Evolutionary conservation across 306 rosid genomes (phyloP).

Genomic region (Prunus mira): DNA sequence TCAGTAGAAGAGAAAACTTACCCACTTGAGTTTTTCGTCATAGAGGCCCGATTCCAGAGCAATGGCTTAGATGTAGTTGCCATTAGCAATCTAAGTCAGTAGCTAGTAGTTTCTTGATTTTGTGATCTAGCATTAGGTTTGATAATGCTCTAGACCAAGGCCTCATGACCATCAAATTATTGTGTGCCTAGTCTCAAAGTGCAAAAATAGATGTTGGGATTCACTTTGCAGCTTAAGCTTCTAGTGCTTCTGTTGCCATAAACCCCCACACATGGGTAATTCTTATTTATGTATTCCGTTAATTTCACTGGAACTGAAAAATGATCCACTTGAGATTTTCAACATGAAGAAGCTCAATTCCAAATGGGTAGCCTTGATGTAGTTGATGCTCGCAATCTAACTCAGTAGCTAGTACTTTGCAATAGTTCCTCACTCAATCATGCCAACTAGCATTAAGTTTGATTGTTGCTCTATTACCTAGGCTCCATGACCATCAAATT

Average conservation of each 20-base stretch:
- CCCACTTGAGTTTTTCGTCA: background rate
- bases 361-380: background rate
- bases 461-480: constrained; percentile 38
- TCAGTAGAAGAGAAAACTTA: background rate
- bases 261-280: constrained; percentile 45
- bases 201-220: constrained; percentile 51
- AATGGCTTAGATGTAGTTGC: background rate
- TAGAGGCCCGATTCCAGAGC: background rate
- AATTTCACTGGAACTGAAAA: background rate
- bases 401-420: background rate
- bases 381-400: background rate
- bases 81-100: background rate
- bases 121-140: constrained; percentile 1
- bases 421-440: background rate
- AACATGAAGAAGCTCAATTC: background rate
- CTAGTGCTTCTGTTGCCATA: constrained; percentile 57
- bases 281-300: background rate
- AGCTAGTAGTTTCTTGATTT: background rate
- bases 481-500: constrained; percentile 34
- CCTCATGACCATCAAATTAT: constrained; percentile 23
- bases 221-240: constrained; percentile 65
- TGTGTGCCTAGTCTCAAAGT: constrained; percentile 36
- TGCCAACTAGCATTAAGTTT: background rate
- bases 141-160: constrained; percentile 42
- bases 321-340: background rate